Conservation (phyloP, 108 stramenopile genomes). For the Pseudonitzschia pungens region DNA sequence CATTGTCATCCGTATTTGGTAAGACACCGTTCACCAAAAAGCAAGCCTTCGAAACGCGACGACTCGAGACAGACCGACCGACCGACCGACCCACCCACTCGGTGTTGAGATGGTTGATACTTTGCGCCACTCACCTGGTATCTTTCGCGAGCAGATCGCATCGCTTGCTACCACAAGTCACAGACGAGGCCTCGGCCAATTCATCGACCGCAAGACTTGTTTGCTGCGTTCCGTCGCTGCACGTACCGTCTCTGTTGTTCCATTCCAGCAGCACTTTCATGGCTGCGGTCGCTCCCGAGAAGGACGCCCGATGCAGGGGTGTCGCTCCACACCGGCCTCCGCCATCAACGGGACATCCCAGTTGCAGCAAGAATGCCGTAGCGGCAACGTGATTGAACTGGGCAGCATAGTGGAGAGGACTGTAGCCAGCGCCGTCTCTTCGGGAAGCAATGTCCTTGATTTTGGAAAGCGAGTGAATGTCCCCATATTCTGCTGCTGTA, state of each 20-base stretch:
- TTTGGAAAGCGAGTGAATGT: constrained; percentile 47
- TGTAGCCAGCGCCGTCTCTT: constrained; percentile 37
- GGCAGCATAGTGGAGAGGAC: constrained; percentile 73
- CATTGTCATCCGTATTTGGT: not conserved
- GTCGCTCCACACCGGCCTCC: constrained; percentile 48
- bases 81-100: too few relatives aligned
- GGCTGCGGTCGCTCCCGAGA: constrained; percentile 72
- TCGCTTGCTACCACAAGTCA: not conserved
- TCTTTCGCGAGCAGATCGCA: constrained; percentile 63
- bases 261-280: constrained; percentile 68
- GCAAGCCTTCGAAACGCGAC: not conserved
- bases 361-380: constrained; percentile 50
- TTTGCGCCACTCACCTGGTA: constrained; percentile 30
- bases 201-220: not conserved
- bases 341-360: constrained; percentile 50
- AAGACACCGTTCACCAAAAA: not conserved
- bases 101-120: too few relatives aligned
- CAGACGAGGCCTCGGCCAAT: not conserved
- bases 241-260: not conserved
- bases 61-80: not conserved
- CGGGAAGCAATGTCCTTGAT: constrained; percentile 14
- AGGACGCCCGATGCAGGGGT: constrained; percentile 80
- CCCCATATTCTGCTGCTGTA: constrained; percentile 85
- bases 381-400: constrained; percentile 79
- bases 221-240: not conserved